Base-by-base conservation (phyloP, 345 rosid species). In the Limnanthes douglasii region DNA sequence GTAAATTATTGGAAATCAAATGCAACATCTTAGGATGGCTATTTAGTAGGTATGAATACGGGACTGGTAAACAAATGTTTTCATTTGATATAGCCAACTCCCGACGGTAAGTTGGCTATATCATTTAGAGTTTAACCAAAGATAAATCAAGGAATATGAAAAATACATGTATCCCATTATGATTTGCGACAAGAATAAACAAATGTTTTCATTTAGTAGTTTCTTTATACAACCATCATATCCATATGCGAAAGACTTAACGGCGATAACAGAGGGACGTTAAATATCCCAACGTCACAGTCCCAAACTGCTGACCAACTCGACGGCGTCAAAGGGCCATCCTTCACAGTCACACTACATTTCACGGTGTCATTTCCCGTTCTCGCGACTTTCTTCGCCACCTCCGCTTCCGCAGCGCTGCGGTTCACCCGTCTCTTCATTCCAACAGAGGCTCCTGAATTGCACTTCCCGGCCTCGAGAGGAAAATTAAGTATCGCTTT, bases 401-500 rank as follows among this genome's bases (percentile, higher is more conserved):
- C 27, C 34, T 28, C 39, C 36, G 41, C 62, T 2, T 31, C 56
- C 0, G 24, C 64, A 6, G 23, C 50, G 2, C 31, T 42, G 5
- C 23, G 56, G 39, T 73, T 57, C 4, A 46, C 53, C 50, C 79
- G 73, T 37, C 72, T 77, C 40, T 35, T 48, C 13, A 34, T 62
- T 7, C 41, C 66, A n/a, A 28, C 68, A 0, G 21, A 40, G 33
- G 46, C 47, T 38, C 39, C 27, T 49, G 50, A 25, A 13, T 45
- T 41, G 23, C 43, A 46, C 34, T 31, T 61, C 8, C 64, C 78
- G 11, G 77, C 93, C 11, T 82, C 93, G 1, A 78, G 70, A 5
- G 97, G 97, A 53, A 86, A 86, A 53, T 86, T 86, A 20, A 86
- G 50, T 17, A 86, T 75, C 5, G 97, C 95, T 46, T 75, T 86